Base-by-base conservation (phyloP, 2,329 filamentous ascomycete genomes). In the Madurella fahalii region DNA sequence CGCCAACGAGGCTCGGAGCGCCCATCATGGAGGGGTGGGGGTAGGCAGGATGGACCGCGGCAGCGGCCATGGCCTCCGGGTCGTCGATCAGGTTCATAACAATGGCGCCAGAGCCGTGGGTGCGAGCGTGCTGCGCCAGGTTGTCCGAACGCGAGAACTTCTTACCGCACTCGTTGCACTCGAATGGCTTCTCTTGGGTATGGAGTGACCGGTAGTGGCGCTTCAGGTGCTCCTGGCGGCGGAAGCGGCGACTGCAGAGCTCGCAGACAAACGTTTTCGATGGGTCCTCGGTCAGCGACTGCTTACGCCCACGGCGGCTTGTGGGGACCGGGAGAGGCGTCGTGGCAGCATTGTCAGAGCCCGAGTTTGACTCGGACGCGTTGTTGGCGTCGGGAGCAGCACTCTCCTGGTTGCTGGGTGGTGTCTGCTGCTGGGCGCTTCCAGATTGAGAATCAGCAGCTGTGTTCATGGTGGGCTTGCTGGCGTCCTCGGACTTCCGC, bases 121-220 rank as follows among this genome's bases (percentile, higher is more conserved):
- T 99, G 60, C 94, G 85, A 61, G 94, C 87, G 71, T 99, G 94
- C 75, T 99, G 94, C 20, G 91, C 89, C 15, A 99, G 83, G 78
- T 99, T 99, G 76, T 99, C 94, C 65, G 90, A 95, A 66, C 94
- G 87, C 17, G 93, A 97, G 77, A 97, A 99, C 79, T 95, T 96
- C 87, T 99, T 99, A 65, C 94, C 93, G 68, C 94, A 99, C 76
- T 99, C 93, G 62, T 85, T 83, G 80, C 94, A 99, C 76, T 95
- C 90, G 67, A 97, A 99, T 5, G 94, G 94, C 85, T 97, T 99
- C 71, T 97, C 94, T 69, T 95, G 87, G 1, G 94, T 99, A 80
- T 99, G 94, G 46, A 99, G 90, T 55, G 94, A 97, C 64, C 94
- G 87, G 80, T 96, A 96, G 79, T 99, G 94, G 60, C 94, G 89